A percentile compares a stretch with the other conserved stretches of the same genome.
Evolutionary conservation across 2,329 filamentous ascomycete genomes (phyloP).

Genomic region (Alternaria rosae): DNA sequence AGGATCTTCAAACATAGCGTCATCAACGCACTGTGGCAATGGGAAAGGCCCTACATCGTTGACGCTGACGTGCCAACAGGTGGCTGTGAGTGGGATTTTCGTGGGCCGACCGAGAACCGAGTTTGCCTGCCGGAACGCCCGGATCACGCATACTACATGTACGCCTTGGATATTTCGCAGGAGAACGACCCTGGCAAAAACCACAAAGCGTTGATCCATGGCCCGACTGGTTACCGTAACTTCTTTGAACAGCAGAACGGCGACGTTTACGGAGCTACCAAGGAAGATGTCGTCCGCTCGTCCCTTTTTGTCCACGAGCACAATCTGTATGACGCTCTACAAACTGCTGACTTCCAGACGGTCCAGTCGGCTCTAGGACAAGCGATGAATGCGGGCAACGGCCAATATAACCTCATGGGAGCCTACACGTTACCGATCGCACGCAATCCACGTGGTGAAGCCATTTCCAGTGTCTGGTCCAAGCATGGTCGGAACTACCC

Average conservation of each 20-base stretch:
- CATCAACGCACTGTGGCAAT: not conserved
- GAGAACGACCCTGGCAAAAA: not conserved
- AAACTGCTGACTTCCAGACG: not conserved
- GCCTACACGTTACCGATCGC: constrained; percentile 17
- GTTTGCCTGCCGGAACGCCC: not conserved
- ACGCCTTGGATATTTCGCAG: not conserved
- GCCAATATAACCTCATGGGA: not conserved
- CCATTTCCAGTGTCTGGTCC: constrained; percentile 17
- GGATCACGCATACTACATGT: not conserved
- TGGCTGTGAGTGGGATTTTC: not conserved
- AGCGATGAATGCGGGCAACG: not conserved
- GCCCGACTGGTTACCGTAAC: constrained; percentile 7
- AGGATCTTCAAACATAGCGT: not conserved
- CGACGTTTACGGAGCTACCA: constrained; percentile 32
- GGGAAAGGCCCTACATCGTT: constrained; percentile 2
- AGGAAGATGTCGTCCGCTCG: constrained; percentile 9
- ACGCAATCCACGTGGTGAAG: constrained; percentile 18
- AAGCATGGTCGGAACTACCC: constrained; percentile 18
- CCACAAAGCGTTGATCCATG: not conserved
- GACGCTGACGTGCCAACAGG: not conserved
- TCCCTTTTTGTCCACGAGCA: constrained; percentile 5
- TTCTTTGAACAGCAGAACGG: not conserved
- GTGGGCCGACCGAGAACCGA: not conserved
- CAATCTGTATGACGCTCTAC: not conserved
- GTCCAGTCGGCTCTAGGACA: not conserved